Percentiles rank a stretch among this genome's conserved stretches.
These are phyloP conservation scores for Allomyces arbusculus DNA, from an alignment of 192 early-diverging fungal genomes.

Conservation along the genomic window DNA sequence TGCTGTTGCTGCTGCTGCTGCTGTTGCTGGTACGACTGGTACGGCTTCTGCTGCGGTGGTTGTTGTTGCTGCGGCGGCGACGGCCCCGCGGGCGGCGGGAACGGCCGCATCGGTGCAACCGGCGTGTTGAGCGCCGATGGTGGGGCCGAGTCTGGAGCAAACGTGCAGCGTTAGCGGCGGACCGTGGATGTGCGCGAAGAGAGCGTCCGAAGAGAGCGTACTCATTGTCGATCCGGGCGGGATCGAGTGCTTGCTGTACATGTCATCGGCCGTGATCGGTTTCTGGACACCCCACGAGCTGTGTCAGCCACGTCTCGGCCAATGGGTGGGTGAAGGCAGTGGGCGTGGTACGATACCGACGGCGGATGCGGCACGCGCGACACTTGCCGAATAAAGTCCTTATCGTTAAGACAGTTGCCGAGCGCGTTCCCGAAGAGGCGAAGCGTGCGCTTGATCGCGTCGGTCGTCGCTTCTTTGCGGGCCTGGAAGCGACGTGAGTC, in stretches of 20 bases:
- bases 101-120: background rate
- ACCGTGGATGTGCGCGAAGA: background rate
- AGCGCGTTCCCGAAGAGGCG: conserved; percentile 66
- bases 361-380: conserved; percentile 5
- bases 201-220: background rate
- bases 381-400: conserved; percentile 31
- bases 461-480: conserved; percentile 77
- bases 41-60: background rate
- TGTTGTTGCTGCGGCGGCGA: background rate
- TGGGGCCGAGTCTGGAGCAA: background rate
- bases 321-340: background rate
- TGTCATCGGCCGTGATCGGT: background rate
- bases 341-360: too few relatives aligned
- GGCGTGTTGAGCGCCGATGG: background rate
- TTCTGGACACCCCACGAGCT: background rate
- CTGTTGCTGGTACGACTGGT: background rate
- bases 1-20: background rate
- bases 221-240: background rate
- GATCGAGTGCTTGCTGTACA: background rate
- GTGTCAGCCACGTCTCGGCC: background rate
- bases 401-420: conserved; percentile 75
- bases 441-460: conserved; percentile 73
- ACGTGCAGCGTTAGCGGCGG: background rate
- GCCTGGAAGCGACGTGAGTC: conserved; percentile 19
- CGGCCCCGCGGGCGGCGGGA: background rate